A percentile compares a stretch with the other conserved stretches of the same genome.
Evolutionary conservation across 768 basidiomycete species (phyloP).

Genomic region (Suillus tomentosus): DNA sequence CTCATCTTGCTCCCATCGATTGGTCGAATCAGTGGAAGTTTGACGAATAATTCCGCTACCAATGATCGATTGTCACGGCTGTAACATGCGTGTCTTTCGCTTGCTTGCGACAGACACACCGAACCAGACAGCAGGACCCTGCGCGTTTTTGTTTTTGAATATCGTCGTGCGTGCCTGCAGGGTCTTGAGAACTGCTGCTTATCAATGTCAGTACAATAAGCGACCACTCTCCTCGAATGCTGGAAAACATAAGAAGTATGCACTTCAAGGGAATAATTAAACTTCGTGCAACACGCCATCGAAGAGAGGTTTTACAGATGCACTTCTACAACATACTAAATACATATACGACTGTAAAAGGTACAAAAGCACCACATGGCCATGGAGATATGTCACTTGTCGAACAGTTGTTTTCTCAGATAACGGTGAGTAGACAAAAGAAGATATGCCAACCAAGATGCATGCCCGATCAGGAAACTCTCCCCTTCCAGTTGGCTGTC

Average conservation of each 20-base stretch:
- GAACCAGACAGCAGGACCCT: background rate
- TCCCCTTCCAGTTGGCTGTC: background rate
- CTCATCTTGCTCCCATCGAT: background rate
- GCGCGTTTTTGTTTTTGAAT: background rate
- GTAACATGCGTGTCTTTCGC: background rate
- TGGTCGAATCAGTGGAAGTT: background rate
- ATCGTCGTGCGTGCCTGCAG: background rate
- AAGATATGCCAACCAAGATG: background rate
- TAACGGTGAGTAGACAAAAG: background rate
- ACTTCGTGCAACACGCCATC: background rate
- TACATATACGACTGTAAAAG: background rate
- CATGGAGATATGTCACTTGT: constrained; percentile 7
- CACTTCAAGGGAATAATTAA: background rate
- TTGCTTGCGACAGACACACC: background rate
- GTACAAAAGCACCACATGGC: background rate
- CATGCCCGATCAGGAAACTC: background rate
- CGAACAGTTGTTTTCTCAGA: constrained; percentile 1
- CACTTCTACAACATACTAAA: background rate
- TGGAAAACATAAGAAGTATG: background rate
- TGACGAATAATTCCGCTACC: background rate
- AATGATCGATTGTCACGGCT: background rate
- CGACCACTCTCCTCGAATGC: background rate
- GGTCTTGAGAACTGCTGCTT: background rate
- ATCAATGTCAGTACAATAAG: background rate
- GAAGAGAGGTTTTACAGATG: background rate